A percentile compares a stretch with the other conserved stretches of the same genome.
Evolutionary conservation across 208 protist species (phyloP).

Genomic region (Naegleria lovaniensis): DNA sequence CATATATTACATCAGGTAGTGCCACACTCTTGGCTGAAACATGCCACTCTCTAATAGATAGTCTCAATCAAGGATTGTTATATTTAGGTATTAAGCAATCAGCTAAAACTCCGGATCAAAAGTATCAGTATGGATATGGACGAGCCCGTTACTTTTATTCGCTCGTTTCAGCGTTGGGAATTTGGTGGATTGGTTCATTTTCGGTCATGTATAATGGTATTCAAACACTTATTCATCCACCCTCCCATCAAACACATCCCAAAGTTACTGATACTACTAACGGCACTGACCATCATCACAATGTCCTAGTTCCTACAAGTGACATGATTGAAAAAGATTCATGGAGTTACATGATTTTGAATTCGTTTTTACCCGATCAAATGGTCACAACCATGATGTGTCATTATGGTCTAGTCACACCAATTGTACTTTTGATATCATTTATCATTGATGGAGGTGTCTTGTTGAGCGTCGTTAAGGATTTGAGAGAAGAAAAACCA

Average conservation of each 20-base stretch:
- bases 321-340: not conserved
- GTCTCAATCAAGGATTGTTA: conserved; percentile 10
- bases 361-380: not conserved
- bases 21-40: not conserved
- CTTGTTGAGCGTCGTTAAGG: not conserved
- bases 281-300: not conserved
- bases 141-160: not conserved
- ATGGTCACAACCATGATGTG: not conserved
- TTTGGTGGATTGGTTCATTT: not conserved
- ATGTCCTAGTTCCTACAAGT: not conserved
- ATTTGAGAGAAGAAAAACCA: conserved; percentile 20
- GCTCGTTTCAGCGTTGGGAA: not conserved
- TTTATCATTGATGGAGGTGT: not conserved
- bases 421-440: not conserved
- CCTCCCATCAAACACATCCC: too few species aligned
- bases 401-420: not conserved
- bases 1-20: not conserved
- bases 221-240: not conserved
- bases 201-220: not conserved
- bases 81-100: not conserved
- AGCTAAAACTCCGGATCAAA: not conserved
- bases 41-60: not conserved
- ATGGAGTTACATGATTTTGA: not conserved
- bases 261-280: not conserved
- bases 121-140: conserved; percentile 24